Base-by-base conservation (phyloP, 371 early-diverging fungal genomes). In the Scutellospora calospora region DNA sequence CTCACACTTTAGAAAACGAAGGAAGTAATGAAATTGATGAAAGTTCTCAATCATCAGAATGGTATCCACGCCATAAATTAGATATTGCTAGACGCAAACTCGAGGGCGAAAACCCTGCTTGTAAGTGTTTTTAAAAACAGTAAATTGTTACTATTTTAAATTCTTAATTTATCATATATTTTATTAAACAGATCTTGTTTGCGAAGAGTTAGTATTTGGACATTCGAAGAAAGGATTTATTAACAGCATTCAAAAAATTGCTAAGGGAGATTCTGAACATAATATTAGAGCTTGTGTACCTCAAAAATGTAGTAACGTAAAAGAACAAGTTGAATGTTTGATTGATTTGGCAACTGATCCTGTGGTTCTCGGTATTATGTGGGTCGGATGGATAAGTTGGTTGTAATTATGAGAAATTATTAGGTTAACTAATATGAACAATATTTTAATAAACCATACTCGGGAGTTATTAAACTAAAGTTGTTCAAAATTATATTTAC, bases 251-350 rank as follows among this genome's bases (percentile, higher is more conserved):
- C 35, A 41, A 25, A 45, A 69, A 25, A 69, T 69, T 25, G 49
- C 69, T 22, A 25, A 25, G 45, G 69, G 69, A 1, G 38, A 35
- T 27, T 45, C 38, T 6, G 27, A 69, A 41, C 27, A 69, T 49
- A 69, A 69, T 69, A 49, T 69, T 1, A 69, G 69, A 22, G 49
- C 49, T 45, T 1, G 16, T 35, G 20, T 41, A 25, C 16, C 25
- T 5, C 69, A 69, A 69, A 69, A 69, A 49, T 69, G 49, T 69
- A n/a, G 35, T 45, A 69, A 45, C 14, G 38, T 69, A 27, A 69
- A 69, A 69, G 69, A 69, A 18, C 69, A 69, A 49, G 45, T 69
- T 49, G 69, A 69, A 69, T 69, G 69, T 6, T 69, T 69, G 45
- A 69, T 69, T 69, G 69, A 69, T 69, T 69, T 69, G 12, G 45